These are phyloP conservation scores for Solanum corneliomulleri DNA, from an alignment of 257 asterid species.

Conservation along the genomic window DNA sequence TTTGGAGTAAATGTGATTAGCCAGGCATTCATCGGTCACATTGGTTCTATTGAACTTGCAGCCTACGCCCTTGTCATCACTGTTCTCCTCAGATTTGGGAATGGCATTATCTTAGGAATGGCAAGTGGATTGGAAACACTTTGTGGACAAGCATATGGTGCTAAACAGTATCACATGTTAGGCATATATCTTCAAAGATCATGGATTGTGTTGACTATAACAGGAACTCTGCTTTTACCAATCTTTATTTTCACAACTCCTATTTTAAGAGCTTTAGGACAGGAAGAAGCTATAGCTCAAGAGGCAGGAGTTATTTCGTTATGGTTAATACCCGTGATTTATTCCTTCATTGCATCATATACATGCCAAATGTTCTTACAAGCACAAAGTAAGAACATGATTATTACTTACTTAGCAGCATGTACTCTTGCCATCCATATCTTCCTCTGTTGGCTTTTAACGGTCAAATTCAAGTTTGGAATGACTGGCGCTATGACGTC, in stretches of 20 bases:
- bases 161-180: slow-evolving; percentile 65
- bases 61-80: slow-evolving; percentile 38
- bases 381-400: slow-evolving; percentile 69
- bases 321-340: slow-evolving; percentile 56
- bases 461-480: slow-evolving; percentile 35
- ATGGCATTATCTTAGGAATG: slow-evolving; percentile 50
- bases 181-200: slow-evolving; percentile 76
- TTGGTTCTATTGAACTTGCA: slow-evolving; percentile 34
- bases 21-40: slow-evolving; percentile 44
- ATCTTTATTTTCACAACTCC: slow-evolving; percentile 40
- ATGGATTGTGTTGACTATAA: slow-evolving; percentile 38
- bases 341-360: slow-evolving; percentile 35
- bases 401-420: slow-evolving; percentile 52
- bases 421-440: slow-evolving; percentile 37
- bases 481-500: slow-evolving; percentile 54
- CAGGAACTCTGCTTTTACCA: slow-evolving; percentile 33
- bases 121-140: slow-evolving; percentile 76
- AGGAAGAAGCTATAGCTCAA: slow-evolving; percentile 35
- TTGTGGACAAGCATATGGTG: slow-evolving; percentile 86
- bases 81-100: slow-evolving; percentile 30
- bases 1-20: slow-evolving; percentile 33
- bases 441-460: slow-evolving; percentile 53
- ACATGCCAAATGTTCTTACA: slow-evolving; percentile 76
- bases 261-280: slow-evolving; percentile 53
- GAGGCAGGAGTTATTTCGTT: slow-evolving; percentile 33